Evolutionary conservation across 2,329 filamentous ascomycete genomes (phyloP).

Genomic region (Ophioceras dolichostomum): DNA sequence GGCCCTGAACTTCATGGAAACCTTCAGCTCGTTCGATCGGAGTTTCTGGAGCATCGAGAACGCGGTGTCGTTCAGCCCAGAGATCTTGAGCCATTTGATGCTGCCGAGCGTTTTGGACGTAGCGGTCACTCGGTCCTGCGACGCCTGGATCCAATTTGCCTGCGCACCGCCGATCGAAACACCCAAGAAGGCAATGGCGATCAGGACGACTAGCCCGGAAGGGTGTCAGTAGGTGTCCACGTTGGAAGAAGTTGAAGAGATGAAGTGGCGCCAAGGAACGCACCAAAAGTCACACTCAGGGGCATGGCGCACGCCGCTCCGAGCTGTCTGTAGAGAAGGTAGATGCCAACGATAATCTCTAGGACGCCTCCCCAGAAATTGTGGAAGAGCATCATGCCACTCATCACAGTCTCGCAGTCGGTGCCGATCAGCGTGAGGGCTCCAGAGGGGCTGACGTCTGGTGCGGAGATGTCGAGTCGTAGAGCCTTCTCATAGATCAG

Average conservation of each 20-base stretch:
- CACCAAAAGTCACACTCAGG: slow-evolving; percentile 26
- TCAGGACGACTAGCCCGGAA: not conserved
- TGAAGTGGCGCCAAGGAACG: too few species aligned
- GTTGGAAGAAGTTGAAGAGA: too few species aligned
- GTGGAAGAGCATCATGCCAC: slow-evolving; percentile 22
- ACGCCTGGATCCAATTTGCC: slow-evolving; percentile 34
- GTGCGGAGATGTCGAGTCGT: not conserved
- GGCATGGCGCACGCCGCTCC: slow-evolving; percentile 30
- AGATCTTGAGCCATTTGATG: slow-evolving; percentile 39
- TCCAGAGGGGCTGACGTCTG: not conserved
- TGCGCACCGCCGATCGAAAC: slow-evolving; percentile 13
- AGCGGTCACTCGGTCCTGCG: slow-evolving; percentile 32
- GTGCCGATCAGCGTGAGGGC: slow-evolving; percentile 26
- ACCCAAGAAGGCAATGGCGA: slow-evolving; percentile 1
- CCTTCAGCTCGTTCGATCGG: not conserved
- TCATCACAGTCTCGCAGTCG: slow-evolving; percentile 24
- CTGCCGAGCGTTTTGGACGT: slow-evolving; percentile 32
- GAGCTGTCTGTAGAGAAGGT: slow-evolving; percentile 23
- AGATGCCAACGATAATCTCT: slow-evolving; percentile 26
- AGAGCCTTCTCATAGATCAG: slow-evolving; percentile 3
- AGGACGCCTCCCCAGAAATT: slow-evolving; percentile 28
- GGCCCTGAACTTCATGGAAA: slow-evolving; percentile 1
- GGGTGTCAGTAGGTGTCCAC: too few species aligned
- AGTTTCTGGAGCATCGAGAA: slow-evolving; percentile 3
- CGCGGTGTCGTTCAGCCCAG: slow-evolving; percentile 29